phyloP scores from a whole-genome alignment of 495 filamentous ascomycete species.

The Trichocladium antarcticum region DNA sequence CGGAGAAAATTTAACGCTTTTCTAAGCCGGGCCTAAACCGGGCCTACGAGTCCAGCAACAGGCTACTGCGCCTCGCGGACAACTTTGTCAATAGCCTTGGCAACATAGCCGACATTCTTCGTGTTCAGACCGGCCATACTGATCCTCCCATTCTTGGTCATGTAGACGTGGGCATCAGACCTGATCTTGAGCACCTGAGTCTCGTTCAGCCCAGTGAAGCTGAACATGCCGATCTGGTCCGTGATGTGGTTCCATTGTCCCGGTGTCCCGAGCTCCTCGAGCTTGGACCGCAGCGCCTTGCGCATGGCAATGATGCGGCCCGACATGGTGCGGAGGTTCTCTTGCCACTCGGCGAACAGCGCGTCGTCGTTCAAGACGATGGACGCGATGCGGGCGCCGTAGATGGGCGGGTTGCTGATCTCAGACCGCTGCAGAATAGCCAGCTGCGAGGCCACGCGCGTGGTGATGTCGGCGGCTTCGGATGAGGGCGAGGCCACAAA shows the following conservation, averaged over 20 bases:
- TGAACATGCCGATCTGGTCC: conserved; percentile 99
- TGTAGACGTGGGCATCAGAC: conserved; percentile 81
- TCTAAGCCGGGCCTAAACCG: no score
- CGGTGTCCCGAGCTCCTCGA: conserved; percentile 74
- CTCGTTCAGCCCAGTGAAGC: conserved; percentile 84
- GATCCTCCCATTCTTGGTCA: conserved; percentile 98
- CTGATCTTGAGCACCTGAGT: conserved; percentile 71
- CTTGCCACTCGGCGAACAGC: conserved; percentile 91
- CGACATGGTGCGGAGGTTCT: conserved; percentile 83
- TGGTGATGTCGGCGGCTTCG: conserved; percentile 51
- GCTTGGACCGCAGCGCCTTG: conserved; percentile 55
- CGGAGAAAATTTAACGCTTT: no score
- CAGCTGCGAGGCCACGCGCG: conserved; percentile 70
- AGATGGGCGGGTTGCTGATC: conserved; percentile 92
- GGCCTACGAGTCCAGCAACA: not conserved
- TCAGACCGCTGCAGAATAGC: conserved; percentile 92
- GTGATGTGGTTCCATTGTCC: conserved; percentile 95
- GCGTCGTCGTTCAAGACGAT: conserved; percentile 67
- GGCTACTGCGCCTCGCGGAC: conserved; percentile 49
- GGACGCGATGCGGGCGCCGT: conserved; percentile 81
- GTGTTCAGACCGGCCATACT: conserved; percentile 94
- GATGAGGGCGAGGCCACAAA: conserved; percentile 66
- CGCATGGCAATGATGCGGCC: conserved; percentile 90
- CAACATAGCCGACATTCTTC: conserved; percentile 83
- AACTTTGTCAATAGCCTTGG: conserved; percentile 74